Evolutionary conservation across 169 alveolate species (phyloP).

Genomic region (Plasmodium vivax): DNA sequence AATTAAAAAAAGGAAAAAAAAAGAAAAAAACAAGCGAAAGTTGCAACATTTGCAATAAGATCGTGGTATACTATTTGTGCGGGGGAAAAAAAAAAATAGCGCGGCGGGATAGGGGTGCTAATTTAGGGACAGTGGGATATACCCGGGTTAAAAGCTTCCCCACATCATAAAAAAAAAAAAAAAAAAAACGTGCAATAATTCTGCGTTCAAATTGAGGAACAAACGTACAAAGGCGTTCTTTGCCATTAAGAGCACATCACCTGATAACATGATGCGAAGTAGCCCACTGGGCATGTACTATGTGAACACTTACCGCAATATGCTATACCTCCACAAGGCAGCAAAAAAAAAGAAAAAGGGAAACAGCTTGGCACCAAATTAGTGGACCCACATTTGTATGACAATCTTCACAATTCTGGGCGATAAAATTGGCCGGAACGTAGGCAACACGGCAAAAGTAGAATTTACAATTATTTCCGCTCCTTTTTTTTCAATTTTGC

Average conservation of each 20-base stretch:
- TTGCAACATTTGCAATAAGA: neutral
- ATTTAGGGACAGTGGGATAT: neutral
- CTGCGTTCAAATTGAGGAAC: neutral
- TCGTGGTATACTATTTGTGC: neutral
- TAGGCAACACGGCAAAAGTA: neutral
- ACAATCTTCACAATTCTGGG: neutral
- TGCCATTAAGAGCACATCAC: neutral
- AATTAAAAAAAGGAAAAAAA: neutral
- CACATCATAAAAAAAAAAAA: neutral
- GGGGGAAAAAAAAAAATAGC: neutral
- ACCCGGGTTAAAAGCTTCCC: neutral
- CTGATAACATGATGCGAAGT: neutral
- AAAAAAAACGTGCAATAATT: neutral
- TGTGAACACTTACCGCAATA: neutral
- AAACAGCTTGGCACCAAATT: neutral
- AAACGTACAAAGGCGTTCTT: neutral
- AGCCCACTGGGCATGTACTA: neutral
- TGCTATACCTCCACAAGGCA: neutral
- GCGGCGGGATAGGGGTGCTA: neutral
- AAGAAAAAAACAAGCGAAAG: neutral
- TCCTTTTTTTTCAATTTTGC: conserved; percentile 25
- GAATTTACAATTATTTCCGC: conserved; percentile 19
- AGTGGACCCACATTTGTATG: neutral
- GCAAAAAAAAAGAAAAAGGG: neutral
- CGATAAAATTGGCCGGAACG: neutral